A percentile compares a stretch with the other conserved stretches of the same genome.
Evolutionary conservation across 2,329 filamentous ascomycete species (phyloP).

Genomic region (Didymella keratinophila): DNA sequence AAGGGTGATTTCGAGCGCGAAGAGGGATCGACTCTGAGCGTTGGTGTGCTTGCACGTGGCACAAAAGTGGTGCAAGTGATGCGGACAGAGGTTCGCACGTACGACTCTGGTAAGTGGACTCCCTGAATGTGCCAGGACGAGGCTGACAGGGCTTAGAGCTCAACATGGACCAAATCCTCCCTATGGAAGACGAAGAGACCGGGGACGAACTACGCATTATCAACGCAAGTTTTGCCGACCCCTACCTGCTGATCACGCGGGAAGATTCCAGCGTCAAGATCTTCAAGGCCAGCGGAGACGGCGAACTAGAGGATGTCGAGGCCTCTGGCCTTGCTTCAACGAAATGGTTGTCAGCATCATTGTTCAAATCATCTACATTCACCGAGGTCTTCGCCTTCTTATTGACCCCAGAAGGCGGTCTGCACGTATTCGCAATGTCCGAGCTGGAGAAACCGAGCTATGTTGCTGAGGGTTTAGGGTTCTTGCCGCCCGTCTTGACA

Average conservation of each 20-base stretch:
- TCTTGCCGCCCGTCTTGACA: conserved; percentile 78
- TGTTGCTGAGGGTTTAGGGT: conserved; percentile 76
- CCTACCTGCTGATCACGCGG: conserved; percentile 81
- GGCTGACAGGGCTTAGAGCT: conserved; percentile 66
- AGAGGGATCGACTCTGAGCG: conserved; percentile 84
- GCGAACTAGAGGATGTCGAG: conserved; percentile 85
- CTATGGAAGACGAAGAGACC: conserved; percentile 83
- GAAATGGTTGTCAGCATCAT: conserved; percentile 83
- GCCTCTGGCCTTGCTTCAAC: conserved; percentile 65
- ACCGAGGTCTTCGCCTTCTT: conserved; percentile 76
- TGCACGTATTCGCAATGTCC: conserved; percentile 80
- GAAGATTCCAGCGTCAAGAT: conserved; percentile 84
- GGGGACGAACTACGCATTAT: conserved; percentile 80
- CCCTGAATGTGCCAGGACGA: neutral
- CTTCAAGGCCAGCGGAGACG: conserved; percentile 78
- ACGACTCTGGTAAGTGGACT: conserved; percentile 77
- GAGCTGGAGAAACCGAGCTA: conserved; percentile 76
- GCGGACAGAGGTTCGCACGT: conserved; percentile 85
- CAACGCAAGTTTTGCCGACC: conserved; percentile 84
- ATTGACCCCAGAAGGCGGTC: conserved; percentile 74
- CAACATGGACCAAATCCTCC: conserved; percentile 87
- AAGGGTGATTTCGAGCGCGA: conserved; percentile 92
- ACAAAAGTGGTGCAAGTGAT: conserved; percentile 87
- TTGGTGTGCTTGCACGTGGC: conserved; percentile 81
- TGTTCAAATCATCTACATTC: conserved; percentile 72